Evolutionary conservation across 2,329 filamentous ascomycete species (phyloP), one percentile per base, ranked within the genome.

Genomic region (Podosphaera fusca): DNA sequence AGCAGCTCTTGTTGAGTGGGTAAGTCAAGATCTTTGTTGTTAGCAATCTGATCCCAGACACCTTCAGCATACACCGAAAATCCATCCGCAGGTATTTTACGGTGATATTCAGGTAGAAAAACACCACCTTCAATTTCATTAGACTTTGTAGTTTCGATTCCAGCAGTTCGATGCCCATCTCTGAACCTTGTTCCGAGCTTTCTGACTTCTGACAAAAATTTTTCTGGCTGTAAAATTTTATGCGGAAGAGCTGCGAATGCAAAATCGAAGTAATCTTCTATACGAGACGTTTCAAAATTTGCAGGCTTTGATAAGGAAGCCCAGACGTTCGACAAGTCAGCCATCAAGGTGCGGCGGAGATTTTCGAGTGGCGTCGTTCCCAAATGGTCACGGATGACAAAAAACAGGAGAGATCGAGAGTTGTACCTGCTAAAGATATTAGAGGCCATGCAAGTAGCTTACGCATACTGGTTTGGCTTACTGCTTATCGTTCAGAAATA

Each of bases 231-330:
- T 56, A 96, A 77, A 60, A 95, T 88, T 74, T 98, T 98, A 75
- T 98, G 92, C 3, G 92, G 92, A 30, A 98, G 77, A 0, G 90
- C 88, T 53, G 89, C 87, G 67, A 98, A 98, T 57, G 88, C 89
- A 70, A 98, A 96, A 71, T 98, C 92, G 66, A 98, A 98, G 72
- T 96, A 98, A 67, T 98, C 90, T 64, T 92, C 86, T 62, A 98
- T 96, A 58, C 77, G 81, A 29, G 90, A 90, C 62, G 81, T 81
- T 68, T 98, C 92, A 58, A 96, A 76, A 0, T 90, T 90, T 36
- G 81, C 72, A 3, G 92, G 92, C 69, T 98, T 98, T 46, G 89
- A 89, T 59, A 98, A 83, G 54, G 87, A 85, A 2, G 84, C 78
- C 92, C 92, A 98, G 64, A 98, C 87, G 68, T 90, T 86, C 55